Conservation (phyloP, 106 monocot genomes). For the Dendrobium officinale region DNA sequence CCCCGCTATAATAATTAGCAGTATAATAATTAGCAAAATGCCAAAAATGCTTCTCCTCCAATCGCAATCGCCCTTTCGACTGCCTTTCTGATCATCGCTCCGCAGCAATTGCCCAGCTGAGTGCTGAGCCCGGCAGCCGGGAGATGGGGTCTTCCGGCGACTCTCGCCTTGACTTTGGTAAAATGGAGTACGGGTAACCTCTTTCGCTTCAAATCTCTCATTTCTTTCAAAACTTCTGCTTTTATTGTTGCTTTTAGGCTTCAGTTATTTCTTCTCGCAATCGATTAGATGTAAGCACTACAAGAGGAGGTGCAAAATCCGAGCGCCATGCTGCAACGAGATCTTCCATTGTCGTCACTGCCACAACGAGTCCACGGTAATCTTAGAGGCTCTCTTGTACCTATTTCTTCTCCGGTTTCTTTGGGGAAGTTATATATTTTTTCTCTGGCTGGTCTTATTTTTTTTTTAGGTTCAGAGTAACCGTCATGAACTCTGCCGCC, state of each 20-base stretch:
- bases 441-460: neutral
- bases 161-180: conserved; percentile 37
- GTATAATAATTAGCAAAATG: too few species aligned
- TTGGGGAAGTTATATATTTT: neutral
- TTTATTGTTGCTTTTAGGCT: conserved; percentile 3
- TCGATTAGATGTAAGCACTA: conserved; percentile 54
- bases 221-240: neutral
- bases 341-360: conserved; percentile 62
- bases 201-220: neutral
- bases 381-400: neutral
- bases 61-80: neutral
- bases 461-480: conserved; percentile 21
- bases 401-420: neutral
- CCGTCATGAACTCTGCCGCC: conserved; percentile 45
- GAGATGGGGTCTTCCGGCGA: conserved; percentile 2
- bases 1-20: too few species aligned
- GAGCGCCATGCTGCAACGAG: conserved; percentile 64
- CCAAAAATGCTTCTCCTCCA: neutral
- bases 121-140: conserved; percentile 6
- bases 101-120: neutral
- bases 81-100: neutral
- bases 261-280: neutral
- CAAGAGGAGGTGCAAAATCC: conserved; percentile 54
- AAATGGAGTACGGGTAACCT: conserved; percentile 39
- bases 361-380: conserved; percentile 65